These are phyloP conservation scores for Hyparrhenia diplandra DNA, from an alignment of 176 grass and related monocot genomes.

Conservation along the genomic window DNA sequence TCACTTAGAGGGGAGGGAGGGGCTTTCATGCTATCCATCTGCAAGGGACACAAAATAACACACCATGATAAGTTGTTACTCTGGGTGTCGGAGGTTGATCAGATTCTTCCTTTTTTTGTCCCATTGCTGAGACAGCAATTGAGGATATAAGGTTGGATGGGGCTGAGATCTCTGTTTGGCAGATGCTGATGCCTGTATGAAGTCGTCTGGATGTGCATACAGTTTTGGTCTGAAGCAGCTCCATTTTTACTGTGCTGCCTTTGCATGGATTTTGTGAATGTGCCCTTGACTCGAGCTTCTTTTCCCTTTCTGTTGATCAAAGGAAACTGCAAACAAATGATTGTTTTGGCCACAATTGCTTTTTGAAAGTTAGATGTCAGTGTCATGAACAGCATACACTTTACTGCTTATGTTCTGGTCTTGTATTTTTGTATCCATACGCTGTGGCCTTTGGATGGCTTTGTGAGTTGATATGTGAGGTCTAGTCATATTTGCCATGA, in stretches of 20 bases:
- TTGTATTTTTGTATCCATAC: background rate
- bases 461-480: background rate
- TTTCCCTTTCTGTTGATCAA: conserved; percentile 14
- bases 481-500: background rate
- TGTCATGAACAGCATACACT: conserved; percentile 12
- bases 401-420: background rate
- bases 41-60: conserved; percentile 34
- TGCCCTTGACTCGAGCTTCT: background rate
- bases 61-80: conserved; percentile 5
- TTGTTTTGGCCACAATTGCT: conserved; percentile 27
- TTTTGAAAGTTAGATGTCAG: conserved; percentile 1
- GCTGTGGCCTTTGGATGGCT: background rate
- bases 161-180: conserved; percentile 24
- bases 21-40: conserved; percentile 32
- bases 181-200: conserved; percentile 16
- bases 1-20: background rate
- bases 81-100: conserved; percentile 2
- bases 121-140: conserved; percentile 28
- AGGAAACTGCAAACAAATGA: background rate
- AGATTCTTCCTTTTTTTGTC: conserved; percentile 27
- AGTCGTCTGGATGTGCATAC: conserved; percentile 4
- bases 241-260: conserved; percentile 35
- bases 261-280: conserved; percentile 45
- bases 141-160: conserved; percentile 23
- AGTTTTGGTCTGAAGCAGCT: conserved; percentile 28